phyloP scores from a whole-genome alignment of 139 green algal genomes.

The Chlamydomonas urium region DNA sequence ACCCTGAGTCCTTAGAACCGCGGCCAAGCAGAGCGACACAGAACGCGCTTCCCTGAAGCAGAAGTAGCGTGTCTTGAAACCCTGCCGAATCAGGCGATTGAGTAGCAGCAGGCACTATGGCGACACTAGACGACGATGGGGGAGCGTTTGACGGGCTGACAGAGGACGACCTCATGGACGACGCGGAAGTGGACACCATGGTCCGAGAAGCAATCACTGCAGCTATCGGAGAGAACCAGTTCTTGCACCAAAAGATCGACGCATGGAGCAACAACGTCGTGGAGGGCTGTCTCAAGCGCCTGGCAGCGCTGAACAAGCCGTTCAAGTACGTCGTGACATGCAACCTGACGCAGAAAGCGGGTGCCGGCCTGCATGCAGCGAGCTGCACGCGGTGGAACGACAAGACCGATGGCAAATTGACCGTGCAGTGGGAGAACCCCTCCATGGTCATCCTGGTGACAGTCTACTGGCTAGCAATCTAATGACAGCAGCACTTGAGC shows the following conservation, averaged over 20 bases:
- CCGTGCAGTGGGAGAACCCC: slow-evolving; percentile 79
- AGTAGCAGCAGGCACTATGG: no score
- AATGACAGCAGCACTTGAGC: no score
- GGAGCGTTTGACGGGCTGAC: slow-evolving; percentile 43
- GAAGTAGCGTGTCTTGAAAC: no score
- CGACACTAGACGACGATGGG: slow-evolving; percentile 7
- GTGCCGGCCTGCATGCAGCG: slow-evolving; percentile 73
- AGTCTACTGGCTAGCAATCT: slow-evolving; percentile 65
- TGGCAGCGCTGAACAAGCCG: slow-evolving; percentile 71
- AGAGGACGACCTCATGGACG: slow-evolving; percentile 80
- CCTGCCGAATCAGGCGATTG: no score
- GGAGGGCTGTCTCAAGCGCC: slow-evolving; percentile 73
- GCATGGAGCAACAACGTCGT: slow-evolving; percentile 70
- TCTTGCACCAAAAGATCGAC: slow-evolving; percentile 67
- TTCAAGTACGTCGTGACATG: slow-evolving; percentile 80
- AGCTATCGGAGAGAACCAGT: slow-evolving; percentile 65
- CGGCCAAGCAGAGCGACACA: no score
- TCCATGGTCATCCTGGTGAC: slow-evolving; percentile 75
- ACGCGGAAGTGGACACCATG: slow-evolving; percentile 80
- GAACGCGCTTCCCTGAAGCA: no score
- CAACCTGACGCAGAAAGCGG: slow-evolving; percentile 74
- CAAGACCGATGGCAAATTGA: slow-evolving; percentile 79
- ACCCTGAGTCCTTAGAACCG: no score
- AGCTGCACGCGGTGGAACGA: slow-evolving; percentile 76
- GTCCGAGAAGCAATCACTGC: slow-evolving; percentile 54